Conservation (phyloP, 75 land plant genomes). For the Pinus tabuliformis region DNA sequence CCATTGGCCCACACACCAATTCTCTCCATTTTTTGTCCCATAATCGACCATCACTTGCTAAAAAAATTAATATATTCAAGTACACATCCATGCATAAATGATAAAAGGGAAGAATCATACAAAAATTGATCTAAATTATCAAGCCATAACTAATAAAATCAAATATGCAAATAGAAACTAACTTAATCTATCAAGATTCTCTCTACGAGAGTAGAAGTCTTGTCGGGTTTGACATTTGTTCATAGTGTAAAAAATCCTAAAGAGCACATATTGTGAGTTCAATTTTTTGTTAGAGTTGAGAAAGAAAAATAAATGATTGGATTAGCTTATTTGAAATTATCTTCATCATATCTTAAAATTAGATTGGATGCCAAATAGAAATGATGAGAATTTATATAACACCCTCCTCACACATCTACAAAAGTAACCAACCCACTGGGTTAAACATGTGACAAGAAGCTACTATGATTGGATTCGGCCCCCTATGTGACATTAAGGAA, state of each 20-base stretch:
- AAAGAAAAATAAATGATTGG: no score
- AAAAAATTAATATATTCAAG: no score
- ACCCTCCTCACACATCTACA: no score
- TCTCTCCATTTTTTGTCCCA: constrained; percentile 55
- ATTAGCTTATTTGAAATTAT: no score
- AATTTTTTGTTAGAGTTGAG: neutral
- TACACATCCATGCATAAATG: neutral
- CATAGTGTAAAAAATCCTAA: constrained; percentile 23
- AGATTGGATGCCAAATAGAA: no score
- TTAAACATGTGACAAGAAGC: no score
- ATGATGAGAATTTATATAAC: no score
- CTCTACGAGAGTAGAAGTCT: constrained; percentile 28
- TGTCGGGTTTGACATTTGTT: constrained; percentile 49
- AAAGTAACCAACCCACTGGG: no score
- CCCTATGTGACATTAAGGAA: no score
- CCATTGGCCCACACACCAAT: constrained; percentile 54
- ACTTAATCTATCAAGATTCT: constrained; percentile 32
- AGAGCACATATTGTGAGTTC: neutral
- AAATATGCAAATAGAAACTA: neutral
- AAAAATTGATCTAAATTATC: neutral
- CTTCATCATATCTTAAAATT: no score
- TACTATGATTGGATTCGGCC: no score
- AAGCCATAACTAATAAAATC: neutral
- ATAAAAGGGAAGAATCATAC: neutral
- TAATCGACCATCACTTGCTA: neutral